These are phyloP conservation scores for Rostrohypoxylon terebratum DNA, from an alignment of 495 filamentous ascomycete species.

Conservation along the genomic window DNA sequence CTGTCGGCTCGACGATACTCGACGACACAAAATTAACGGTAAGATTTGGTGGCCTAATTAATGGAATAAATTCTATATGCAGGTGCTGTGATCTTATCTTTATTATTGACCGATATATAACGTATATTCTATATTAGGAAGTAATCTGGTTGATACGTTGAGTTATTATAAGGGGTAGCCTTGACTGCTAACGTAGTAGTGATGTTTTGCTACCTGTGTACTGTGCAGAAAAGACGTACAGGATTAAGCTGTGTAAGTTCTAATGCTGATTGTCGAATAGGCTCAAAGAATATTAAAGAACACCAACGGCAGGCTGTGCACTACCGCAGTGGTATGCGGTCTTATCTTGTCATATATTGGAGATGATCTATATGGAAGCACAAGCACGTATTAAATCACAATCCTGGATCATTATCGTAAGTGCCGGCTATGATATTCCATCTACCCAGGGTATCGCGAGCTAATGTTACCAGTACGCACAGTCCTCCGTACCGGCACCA, in stretches of 20 bases:
- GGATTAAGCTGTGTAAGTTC: background rate
- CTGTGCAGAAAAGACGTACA: constrained; percentile 5
- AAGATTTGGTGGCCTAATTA: background rate
- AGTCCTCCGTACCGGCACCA: background rate
- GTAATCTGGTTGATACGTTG: background rate
- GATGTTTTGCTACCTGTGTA: background rate
- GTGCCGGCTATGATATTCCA: background rate
- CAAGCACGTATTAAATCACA: background rate
- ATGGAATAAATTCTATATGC: background rate
- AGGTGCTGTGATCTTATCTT: background rate
- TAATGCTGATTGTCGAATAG: background rate
- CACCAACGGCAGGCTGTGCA: background rate
- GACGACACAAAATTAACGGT: no score
- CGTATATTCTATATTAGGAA: constrained; percentile 2
- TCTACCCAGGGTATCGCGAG: background rate
- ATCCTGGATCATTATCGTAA: background rate
- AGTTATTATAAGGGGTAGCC: constrained; percentile 7
- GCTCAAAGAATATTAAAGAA: background rate
- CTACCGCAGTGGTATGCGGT: background rate
- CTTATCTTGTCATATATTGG: background rate
- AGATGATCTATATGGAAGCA: background rate
- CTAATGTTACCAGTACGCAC: background rate
- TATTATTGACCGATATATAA: background rate
- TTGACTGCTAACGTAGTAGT: background rate
- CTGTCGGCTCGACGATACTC: no score